phyloP scores from a whole-genome alignment of 2,329 filamentous ascomycete species.

The Phialophora chinensis region DNA sequence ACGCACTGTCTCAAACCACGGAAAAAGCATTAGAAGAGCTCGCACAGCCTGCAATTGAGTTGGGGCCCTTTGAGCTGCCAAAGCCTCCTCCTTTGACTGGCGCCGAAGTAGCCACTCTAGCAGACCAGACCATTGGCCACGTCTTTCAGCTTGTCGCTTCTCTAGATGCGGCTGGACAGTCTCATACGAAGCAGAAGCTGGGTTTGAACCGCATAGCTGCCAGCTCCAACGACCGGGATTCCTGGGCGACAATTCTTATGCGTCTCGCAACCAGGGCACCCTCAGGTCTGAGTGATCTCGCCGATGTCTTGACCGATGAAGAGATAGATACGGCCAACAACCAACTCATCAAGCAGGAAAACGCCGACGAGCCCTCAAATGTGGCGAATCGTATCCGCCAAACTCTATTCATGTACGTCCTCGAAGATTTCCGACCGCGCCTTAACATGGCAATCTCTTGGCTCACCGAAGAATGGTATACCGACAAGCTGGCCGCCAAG shows the following conservation, averaged over 20 bases:
- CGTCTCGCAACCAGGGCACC: constrained; percentile 81
- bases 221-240: constrained; percentile 81
- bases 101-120: constrained; percentile 74
- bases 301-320: constrained; percentile 63
- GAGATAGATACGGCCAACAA: constrained; percentile 35
- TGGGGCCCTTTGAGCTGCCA: constrained; percentile 79
- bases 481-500: constrained; percentile 68
- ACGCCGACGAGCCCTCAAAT: constrained; percentile 36
- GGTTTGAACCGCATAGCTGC: constrained; percentile 86
- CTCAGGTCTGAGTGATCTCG: constrained; percentile 68
- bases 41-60: constrained; percentile 58
- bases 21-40: constrained; percentile 55
- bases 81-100: constrained; percentile 74
- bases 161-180: constrained; percentile 67
- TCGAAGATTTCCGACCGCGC: constrained; percentile 88
- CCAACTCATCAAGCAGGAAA: constrained; percentile 43
- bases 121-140: constrained; percentile 74
- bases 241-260: constrained; percentile 87
- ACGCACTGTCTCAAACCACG: constrained; percentile 75
- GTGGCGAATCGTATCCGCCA: constrained; percentile 74
- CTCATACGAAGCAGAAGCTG: constrained; percentile 57
- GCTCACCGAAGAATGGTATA: constrained; percentile 98
- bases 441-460: constrained; percentile 91
- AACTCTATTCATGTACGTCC: constrained; percentile 79
- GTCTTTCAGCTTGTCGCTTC: constrained; percentile 79